phyloP scores from a whole-genome alignment of 192 early-diverging fungal species.

The Podila minutissima region DNA sequence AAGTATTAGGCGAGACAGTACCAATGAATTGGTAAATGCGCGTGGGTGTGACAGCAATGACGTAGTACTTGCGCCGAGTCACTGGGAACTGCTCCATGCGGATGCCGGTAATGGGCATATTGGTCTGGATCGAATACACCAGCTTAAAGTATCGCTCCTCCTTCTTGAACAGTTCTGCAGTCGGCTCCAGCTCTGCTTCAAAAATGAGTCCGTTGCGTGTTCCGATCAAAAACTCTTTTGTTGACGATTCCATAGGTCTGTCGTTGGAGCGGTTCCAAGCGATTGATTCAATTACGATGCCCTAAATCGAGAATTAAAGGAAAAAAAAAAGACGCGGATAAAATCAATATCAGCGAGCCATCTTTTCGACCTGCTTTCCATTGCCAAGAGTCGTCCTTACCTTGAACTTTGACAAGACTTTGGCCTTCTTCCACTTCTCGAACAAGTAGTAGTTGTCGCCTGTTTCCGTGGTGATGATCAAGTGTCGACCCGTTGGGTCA shows the following conservation, averaged over 20 bases:
- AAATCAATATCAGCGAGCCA: no score
- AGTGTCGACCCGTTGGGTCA: constrained; percentile 89
- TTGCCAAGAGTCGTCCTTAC: constrained; percentile 41
- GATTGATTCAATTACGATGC: constrained; percentile 85
- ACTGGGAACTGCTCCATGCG: constrained; percentile 85
- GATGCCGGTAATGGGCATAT: constrained; percentile 81
- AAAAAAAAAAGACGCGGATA: background rate
- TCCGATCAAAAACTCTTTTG: constrained; percentile 86
- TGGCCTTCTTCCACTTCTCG: constrained; percentile 86
- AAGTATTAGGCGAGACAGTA: constrained; percentile 51
- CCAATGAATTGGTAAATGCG: constrained; percentile 96
- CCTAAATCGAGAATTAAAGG: constrained; percentile 47
- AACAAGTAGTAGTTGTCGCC: constrained; percentile 95
- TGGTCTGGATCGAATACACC: constrained; percentile 77
- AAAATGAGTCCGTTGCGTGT: constrained; percentile 88
- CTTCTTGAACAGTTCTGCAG: constrained; percentile 84
- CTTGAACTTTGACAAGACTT: constrained; percentile 80
- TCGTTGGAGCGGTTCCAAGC: constrained; percentile 83
- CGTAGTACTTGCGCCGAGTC: constrained; percentile 76
- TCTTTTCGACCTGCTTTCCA: no score
- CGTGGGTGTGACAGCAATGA: constrained; percentile 83
- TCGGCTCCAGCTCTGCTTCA: constrained; percentile 90
- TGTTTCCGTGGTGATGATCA: constrained; percentile 87
- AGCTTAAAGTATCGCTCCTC: constrained; percentile 84
- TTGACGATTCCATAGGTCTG: constrained; percentile 64